Conservation (phyloP, 139 green algal genomes). For the Axilococcus clingmanii region DNA sequence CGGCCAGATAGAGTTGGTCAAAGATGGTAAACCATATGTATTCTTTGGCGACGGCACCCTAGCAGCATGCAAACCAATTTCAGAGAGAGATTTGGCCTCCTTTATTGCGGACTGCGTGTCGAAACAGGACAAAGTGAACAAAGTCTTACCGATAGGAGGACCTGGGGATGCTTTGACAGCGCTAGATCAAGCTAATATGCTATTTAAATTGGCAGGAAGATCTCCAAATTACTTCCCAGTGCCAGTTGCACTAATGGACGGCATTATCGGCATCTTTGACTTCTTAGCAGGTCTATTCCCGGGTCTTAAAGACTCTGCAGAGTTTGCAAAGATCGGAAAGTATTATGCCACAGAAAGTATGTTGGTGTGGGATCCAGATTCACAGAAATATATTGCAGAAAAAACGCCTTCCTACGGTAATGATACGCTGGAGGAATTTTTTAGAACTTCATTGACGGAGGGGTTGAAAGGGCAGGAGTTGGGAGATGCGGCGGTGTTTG, state of each 20-base stretch:
- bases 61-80: slow-evolving; percentile 97
- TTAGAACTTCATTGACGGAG: slow-evolving; percentile 55
- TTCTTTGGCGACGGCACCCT: slow-evolving; percentile 98
- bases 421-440: slow-evolving; percentile 92
- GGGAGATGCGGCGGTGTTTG: slow-evolving; percentile 58
- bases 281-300: slow-evolving; percentile 76
- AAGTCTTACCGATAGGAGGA: slow-evolving; percentile 92
- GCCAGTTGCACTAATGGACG: slow-evolving; percentile 93
- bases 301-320: slow-evolving; percentile 45
- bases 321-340: slow-evolving; percentile 91
- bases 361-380: slow-evolving; percentile 79
- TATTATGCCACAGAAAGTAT: slow-evolving; percentile 98
- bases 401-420: slow-evolving; percentile 86
- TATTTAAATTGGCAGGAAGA: slow-evolving; percentile 80
- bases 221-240: slow-evolving; percentile 81
- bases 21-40: slow-evolving; percentile 92
- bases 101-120: slow-evolving; percentile 88
- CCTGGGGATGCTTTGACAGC: slow-evolving; percentile 79
- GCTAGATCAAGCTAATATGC: slow-evolving; percentile 81
- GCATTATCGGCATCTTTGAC: slow-evolving; percentile 85
- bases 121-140: slow-evolving; percentile 40
- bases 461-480: slow-evolving; percentile 83
- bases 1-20: slow-evolving; percentile 84
- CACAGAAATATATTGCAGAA: slow-evolving; percentile 63
- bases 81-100: slow-evolving; percentile 79